A percentile compares a stretch with the other conserved stretches of the same genome.
These are phyloP conservation scores for Cystofilobasidium bisporidii DNA, from an alignment of 768 basidiomycete species.

Conservation along the genomic window DNA sequence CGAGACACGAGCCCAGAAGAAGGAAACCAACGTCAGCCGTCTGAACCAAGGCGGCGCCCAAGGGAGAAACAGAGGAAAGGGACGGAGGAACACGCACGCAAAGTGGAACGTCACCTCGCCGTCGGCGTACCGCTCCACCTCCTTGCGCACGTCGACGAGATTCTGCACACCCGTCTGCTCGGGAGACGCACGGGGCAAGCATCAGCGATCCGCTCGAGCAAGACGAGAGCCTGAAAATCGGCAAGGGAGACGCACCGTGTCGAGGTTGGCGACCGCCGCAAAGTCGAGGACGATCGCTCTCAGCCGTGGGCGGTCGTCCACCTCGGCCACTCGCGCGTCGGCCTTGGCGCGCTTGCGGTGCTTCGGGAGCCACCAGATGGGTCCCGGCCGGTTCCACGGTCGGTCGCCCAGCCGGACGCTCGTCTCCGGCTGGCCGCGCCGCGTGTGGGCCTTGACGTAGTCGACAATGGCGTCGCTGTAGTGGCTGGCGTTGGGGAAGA, in stretches of 20 bases:
- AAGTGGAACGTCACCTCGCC: slow-evolving; percentile 79
- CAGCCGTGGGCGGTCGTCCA: slow-evolving; percentile 56
- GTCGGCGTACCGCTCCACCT: slow-evolving; percentile 81
- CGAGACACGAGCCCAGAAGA: no score
- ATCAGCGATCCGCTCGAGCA: no score
- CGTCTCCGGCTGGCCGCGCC: slow-evolving; percentile 64
- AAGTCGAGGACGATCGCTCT: slow-evolving; percentile 89
- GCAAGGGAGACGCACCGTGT: no score
- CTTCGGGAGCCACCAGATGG: slow-evolving; percentile 39
- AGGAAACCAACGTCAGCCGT: no score
- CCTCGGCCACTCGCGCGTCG: slow-evolving; percentile 30
- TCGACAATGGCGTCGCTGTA: slow-evolving; percentile 65
- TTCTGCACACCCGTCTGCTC: slow-evolving; percentile 83
- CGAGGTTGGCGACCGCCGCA: slow-evolving; percentile 71
- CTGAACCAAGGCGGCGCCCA: not conserved
- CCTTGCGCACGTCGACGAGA: slow-evolving; percentile 74
- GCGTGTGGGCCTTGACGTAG: slow-evolving; percentile 66
- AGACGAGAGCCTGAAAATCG: no score
- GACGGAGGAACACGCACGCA: slow-evolving; percentile 44
- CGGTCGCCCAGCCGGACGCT: slow-evolving; percentile 60
- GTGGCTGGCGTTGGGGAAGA: slow-evolving; percentile 46
- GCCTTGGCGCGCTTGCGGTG: slow-evolving; percentile 38
- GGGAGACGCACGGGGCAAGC: no score
- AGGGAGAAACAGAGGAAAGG: not conserved
- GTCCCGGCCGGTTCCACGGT: slow-evolving; percentile 90